Evolutionary conservation across 192 early-diverging fungal species (phyloP).

Genomic region (Umbelopsis isabellina): DNA sequence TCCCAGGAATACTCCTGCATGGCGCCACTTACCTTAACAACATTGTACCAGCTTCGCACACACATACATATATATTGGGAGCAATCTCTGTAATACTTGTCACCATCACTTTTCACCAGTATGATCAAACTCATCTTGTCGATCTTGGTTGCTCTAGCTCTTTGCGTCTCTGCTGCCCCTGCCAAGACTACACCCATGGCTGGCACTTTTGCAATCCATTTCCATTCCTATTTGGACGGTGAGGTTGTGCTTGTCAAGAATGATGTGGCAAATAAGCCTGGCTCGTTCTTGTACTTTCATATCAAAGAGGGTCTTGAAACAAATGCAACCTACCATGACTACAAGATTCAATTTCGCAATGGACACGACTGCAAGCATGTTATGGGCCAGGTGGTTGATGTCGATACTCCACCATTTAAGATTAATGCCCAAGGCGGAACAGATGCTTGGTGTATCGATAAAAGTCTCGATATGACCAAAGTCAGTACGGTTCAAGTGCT

Average conservation of each 20-base stretch:
- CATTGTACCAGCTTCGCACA: no score
- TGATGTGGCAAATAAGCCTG: slow-evolving; percentile 14
- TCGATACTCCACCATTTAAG: slow-evolving; percentile 3
- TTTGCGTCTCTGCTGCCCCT: neutral
- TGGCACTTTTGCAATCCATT: slow-evolving; percentile 1
- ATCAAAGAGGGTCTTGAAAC: neutral
- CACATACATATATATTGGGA: no score
- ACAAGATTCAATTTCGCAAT: slow-evolving; percentile 11
- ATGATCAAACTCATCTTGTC: neutral
- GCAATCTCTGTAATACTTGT: no score
- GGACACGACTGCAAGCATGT: slow-evolving; percentile 17
- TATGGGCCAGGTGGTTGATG: neutral
- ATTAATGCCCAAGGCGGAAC: neutral
- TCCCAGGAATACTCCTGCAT: no score
- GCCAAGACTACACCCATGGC: neutral
- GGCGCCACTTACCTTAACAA: no score
- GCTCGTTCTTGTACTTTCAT: slow-evolving; percentile 5
- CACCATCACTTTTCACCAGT: neutral
- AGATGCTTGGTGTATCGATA: slow-evolving; percentile 13
- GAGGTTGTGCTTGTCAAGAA: slow-evolving; percentile 11
- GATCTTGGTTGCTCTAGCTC: neutral
- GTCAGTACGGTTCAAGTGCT: neutral
- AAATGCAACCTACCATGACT: slow-evolving; percentile 4
- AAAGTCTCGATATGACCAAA: neutral
- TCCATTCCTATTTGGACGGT: slow-evolving; percentile 2